Conservation (phyloP, 176 grass and related monocot genomes). For the Puya raimondii region DNA sequence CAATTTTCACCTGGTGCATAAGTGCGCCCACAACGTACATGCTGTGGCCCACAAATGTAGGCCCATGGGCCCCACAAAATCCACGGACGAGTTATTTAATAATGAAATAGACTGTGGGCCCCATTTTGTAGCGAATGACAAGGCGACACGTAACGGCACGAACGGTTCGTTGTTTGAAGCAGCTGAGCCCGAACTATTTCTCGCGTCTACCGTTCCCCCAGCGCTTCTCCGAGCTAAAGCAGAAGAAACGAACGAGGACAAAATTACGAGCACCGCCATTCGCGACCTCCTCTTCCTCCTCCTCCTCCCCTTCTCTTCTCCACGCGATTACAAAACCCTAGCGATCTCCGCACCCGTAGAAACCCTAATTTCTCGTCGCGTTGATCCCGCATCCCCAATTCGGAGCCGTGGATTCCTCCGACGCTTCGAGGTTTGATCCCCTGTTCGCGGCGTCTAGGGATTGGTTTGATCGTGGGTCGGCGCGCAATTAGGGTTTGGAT, state of each 20-base stretch:
- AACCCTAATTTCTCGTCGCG: neutral
- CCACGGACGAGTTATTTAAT: neutral
- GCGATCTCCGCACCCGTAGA: neutral
- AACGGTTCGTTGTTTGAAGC: neutral
- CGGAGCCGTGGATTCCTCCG: neutral
- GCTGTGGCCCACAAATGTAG: neutral
- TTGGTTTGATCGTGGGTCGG: slow-evolving; percentile 8
- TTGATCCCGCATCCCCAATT: no score
- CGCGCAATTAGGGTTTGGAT: slow-evolving; percentile 13
- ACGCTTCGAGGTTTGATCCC: neutral
- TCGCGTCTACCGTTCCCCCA: neutral
- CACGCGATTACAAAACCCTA: slow-evolving; percentile 10
- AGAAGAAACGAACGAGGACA: neutral
- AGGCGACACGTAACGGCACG: neutral
- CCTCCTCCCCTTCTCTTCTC: neutral
- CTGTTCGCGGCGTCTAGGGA: neutral
- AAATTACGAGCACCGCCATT: neutral
- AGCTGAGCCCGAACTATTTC: neutral
- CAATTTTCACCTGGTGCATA: neutral
- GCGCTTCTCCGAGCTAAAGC: neutral
- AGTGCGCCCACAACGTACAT: neutral
- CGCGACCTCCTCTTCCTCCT: slow-evolving; percentile 11
- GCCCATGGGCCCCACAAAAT: neutral
- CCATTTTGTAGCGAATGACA: neutral
- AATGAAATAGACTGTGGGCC: neutral